A percentile compares a stretch with the other conserved stretches of the same genome.
Conservation (phyloP, 306 rosid genomes). For the Rubus parviflorus region DNA sequence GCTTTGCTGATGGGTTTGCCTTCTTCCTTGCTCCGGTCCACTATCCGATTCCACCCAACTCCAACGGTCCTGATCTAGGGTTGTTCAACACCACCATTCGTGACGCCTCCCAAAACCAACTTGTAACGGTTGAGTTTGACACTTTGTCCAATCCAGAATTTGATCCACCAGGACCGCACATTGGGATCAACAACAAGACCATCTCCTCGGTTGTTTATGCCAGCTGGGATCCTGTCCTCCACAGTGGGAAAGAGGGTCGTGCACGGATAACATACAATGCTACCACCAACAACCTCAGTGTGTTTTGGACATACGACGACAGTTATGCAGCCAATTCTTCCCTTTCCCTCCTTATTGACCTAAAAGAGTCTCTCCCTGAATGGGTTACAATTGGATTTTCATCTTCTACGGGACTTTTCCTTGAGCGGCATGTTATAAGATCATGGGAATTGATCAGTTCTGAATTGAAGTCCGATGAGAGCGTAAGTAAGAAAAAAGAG, state of each 20-base stretch:
- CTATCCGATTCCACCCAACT: conserved; percentile 4
- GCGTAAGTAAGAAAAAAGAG: not conserved
- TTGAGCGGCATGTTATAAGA: conserved; percentile 1
- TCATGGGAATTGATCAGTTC: conserved; percentile 27
- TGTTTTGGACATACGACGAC: conserved; percentile 14
- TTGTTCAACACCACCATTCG: conserved; percentile 6
- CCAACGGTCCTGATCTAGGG: conserved; percentile 9
- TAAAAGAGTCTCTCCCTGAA: conserved; percentile 14
- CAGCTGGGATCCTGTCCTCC: not conserved
- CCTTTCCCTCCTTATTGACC: conserved; percentile 4
- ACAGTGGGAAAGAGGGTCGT: not conserved
- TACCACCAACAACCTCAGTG: conserved; percentile 23
- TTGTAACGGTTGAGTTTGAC: conserved; percentile 28
- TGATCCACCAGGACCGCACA: not conserved
- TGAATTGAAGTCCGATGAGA: not conserved
- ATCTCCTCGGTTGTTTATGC: not conserved
- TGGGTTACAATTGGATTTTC: conserved; percentile 28
- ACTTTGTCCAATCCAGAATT: not conserved
- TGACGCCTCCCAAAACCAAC: not conserved
- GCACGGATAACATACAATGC: conserved; percentile 27
- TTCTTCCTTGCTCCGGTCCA: conserved; percentile 21
- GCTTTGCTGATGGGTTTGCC: conserved; percentile 19
- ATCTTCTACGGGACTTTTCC: conserved; percentile 11
- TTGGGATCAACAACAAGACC: not conserved
- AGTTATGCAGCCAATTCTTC: not conserved